Conservation (phyloP, 768 basidiomycete species). For the Boletus rex-veris region DNA sequence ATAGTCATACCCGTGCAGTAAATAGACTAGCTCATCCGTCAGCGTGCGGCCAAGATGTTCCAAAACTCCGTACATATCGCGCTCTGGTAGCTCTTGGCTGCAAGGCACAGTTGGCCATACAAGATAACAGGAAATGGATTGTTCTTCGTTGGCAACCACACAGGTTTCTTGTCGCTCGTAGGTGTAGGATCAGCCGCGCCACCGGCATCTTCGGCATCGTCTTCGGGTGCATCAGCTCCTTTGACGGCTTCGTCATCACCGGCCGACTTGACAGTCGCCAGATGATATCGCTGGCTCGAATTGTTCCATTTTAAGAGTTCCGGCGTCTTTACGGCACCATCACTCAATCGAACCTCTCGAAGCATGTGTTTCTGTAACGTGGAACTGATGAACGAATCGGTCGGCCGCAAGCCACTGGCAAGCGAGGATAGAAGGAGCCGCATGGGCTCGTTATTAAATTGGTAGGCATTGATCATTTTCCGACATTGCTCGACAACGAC, state of each 20-base stretch:
- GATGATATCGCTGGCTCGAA: slow-evolving; percentile 53
- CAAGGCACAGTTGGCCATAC: slow-evolving; percentile 83
- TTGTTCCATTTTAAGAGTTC: slow-evolving; percentile 62
- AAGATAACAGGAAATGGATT: slow-evolving; percentile 69
- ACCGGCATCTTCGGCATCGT: slow-evolving; percentile 34
- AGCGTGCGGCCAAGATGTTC: not conserved
- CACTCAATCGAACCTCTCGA: slow-evolving; percentile 70
- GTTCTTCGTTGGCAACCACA: slow-evolving; percentile 57
- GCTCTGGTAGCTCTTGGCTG: slow-evolving; percentile 84
- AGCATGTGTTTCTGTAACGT: slow-evolving; percentile 82
- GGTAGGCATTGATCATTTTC: slow-evolving; percentile 68
- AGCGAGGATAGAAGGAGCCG: slow-evolving; percentile 74
- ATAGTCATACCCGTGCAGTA: slow-evolving; percentile 80
- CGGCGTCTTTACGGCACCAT: slow-evolving; percentile 61
- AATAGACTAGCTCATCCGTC: slow-evolving; percentile 56
- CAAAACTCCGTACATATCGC: slow-evolving; percentile 70
- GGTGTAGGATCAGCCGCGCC: slow-evolving; percentile 13
- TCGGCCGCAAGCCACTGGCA: slow-evolving; percentile 63
- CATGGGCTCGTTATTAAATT: slow-evolving; percentile 85
- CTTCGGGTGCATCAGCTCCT: slow-evolving; percentile 23
- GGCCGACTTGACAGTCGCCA: slow-evolving; percentile 28
- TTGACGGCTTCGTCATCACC: slow-evolving; percentile 21
- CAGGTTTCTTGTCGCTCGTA: slow-evolving; percentile 21
- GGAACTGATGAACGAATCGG: slow-evolving; percentile 73
- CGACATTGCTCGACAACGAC: slow-evolving; percentile 72